Base-by-base conservation (phyloP, 176 grass and related monocot species). In the Rhipidocladum racemiflorum region DNA sequence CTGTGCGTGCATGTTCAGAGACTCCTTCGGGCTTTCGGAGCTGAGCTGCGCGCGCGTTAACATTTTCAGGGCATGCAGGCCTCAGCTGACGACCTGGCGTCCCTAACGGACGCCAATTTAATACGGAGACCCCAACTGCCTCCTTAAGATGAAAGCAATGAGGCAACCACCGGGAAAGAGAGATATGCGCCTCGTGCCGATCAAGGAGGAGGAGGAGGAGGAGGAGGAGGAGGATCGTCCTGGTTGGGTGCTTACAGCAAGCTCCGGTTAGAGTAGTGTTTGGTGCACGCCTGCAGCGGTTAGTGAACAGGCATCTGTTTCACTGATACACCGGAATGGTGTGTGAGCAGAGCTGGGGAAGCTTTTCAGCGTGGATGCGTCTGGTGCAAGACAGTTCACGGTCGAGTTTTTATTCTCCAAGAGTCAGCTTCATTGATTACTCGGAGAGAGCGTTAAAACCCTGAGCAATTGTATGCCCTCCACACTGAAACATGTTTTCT, bases 141-240 rank as follows among this genome's bases (percentile, higher is more conserved):
- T 64, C 45, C 65, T 24, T 27, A 30, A 11, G 44, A 50, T 61
- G 87, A 89, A 82, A 89, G 88, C 70, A 77, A 72, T 85, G 27
- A 57, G 70, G 65, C 44, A 89, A 89, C 87, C 83, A 81, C 83
- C 1, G 17, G 10, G 36, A 69, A 68, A 81, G 35, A 5, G 60
- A 81, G 27, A 3, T n/a, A 12, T 17, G 67, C 0, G 6, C 16
- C 42, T 13, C 27, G 2, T 34, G 34, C 3, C 3, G 35, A 51
- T 20, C 49, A 20, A 45, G 39, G 30, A 54, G 13, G 62, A 69
- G 7, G 71, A 54, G 23, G 61, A 34, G 62, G 76, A 70, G 9
- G n/a, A n/a, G n/a, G n/a, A n/a, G n/a, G n/a, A n/a, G n/a, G n/a
- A n/a, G n/a, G 67, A 55, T 83, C 71, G 62, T 56, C 71, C 46